Base-by-base conservation (phyloP, 805 yeast genomes). In the Sugiyamaella valdiviana region DNA sequence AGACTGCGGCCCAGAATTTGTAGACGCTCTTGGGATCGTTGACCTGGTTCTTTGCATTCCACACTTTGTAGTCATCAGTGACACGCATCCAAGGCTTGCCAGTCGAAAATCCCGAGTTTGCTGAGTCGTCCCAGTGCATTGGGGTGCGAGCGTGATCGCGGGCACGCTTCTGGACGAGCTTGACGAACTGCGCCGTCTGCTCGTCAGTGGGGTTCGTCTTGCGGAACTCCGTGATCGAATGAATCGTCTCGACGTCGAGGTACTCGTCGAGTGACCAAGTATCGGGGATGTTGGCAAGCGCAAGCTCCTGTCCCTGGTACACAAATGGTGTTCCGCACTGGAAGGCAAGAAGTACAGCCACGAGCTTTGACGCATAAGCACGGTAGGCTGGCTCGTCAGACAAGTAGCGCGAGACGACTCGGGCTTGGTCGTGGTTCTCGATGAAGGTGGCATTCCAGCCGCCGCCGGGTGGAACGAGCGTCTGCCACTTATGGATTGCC, bases 301-400 rank as follows among this genome's bases (percentile, higher is more conserved):
- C 83, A 51, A 79, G 65, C 56, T 79, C 83, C 60, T 79, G 83
- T 45, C 83, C 83, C 62, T 79, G 82, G 63, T 77, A 79, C 36
- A 79, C 63, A 63, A 69, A 79, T 46, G 76, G 61, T 12, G 83
- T 77, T 43, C 83, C 82, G 23, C 78, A 72, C 54, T 77, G 67
- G 12, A 79, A 57, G 10, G 68, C 48, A 52, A 73, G 71, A 58
- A 78, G 60, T 42, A 73, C 52, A 15, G 79, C 69, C 52, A 78
- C 58, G 58, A 77, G 61, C 63, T 78, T 78, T 23, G 78, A 77
- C 23, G 77, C 69, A 45, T 63, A 58, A 45, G 57, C 65, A 40
- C 72, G 60, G 62, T 59, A 49, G 44, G 62, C 55, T 23, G 63
- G 63, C 5, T 70, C 63, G 44, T 68, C 73, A 61, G 72, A 69